Evolutionary conservation across 768 basidiomycete species (phyloP).

Genomic region (Strobilomyces dryophilus): DNA sequence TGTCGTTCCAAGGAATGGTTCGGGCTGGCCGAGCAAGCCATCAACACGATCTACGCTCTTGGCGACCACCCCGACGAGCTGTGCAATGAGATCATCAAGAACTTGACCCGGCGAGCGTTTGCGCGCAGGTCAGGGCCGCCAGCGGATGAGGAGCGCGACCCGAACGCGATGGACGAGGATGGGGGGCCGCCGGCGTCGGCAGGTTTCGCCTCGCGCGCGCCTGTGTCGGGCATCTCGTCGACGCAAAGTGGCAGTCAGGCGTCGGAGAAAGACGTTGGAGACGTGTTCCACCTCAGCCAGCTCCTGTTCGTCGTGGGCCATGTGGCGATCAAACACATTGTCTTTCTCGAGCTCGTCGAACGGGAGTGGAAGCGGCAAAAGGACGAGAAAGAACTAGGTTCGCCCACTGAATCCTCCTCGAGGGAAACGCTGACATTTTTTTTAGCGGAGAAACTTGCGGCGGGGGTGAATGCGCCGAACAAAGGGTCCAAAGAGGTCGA

Average conservation of each 20-base stretch:
- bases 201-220: slow-evolving; percentile 16
- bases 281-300: slow-evolving; percentile 87
- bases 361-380: slow-evolving; percentile 96
- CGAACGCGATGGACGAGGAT: slow-evolving; percentile 50
- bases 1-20: slow-evolving; percentile 93
- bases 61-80: slow-evolving; percentile 90
- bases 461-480: slow-evolving; percentile 33
- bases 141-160: slow-evolving; percentile 32
- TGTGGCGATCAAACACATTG: slow-evolving; percentile 96
- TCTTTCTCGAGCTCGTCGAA: slow-evolving; percentile 93
- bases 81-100: slow-evolving; percentile 77
- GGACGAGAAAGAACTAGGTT: slow-evolving; percentile 80
- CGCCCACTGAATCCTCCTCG: slow-evolving; percentile 17
- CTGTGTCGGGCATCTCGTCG: slow-evolving; percentile 14
- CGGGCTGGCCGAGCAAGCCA: slow-evolving; percentile 90
- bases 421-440: not conserved
- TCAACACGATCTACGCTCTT: slow-evolving; percentile 93
- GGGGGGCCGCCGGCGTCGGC: slow-evolving; percentile 29
- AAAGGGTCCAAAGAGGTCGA: slow-evolving; percentile 59
- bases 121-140: slow-evolving; percentile 22
- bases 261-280: slow-evolving; percentile 54
- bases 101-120: slow-evolving; percentile 75
- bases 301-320: slow-evolving; percentile 96
- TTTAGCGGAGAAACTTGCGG: slow-evolving; percentile 53
- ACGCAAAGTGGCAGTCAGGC: slow-evolving; percentile 6